Evolutionary conservation across 2,329 filamentous ascomycete species (phyloP).

Genomic region (Cercospora zeae-maydis): DNA sequence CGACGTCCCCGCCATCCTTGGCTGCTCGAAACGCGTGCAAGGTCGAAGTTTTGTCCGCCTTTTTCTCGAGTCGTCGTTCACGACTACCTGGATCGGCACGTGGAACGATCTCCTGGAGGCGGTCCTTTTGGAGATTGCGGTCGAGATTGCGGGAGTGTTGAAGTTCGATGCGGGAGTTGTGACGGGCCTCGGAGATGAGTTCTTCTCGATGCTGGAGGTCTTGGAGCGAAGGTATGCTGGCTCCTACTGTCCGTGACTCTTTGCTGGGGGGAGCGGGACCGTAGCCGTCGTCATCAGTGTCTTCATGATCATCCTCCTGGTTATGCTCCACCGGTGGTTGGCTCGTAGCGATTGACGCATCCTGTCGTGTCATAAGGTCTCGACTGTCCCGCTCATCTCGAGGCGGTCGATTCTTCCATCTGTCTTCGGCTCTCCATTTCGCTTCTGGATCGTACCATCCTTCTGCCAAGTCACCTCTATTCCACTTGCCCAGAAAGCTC

Average conservation of each 20-base stretch:
- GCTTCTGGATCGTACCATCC: slow-evolving; percentile 89
- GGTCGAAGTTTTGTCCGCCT: slow-evolving; percentile 65
- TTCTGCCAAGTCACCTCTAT: slow-evolving; percentile 77
- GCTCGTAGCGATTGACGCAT: slow-evolving; percentile 8
- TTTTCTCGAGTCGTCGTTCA: slow-evolving; percentile 85
- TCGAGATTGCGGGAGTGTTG: slow-evolving; percentile 62
- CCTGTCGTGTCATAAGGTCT: slow-evolving; percentile 3
- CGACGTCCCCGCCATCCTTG: slow-evolving; percentile 60
- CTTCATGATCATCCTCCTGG: slow-evolving; percentile 38
- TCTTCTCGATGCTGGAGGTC: slow-evolving; percentile 65
- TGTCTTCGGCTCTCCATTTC: slow-evolving; percentile 51
- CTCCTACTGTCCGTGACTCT: slow-evolving; percentile 45
- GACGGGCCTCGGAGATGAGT: slow-evolving; percentile 50
- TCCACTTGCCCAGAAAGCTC: slow-evolving; percentile 90
- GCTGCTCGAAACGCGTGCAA: slow-evolving; percentile 68
- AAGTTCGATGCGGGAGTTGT: slow-evolving; percentile 49
- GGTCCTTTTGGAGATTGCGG: slow-evolving; percentile 63
- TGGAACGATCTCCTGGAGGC: slow-evolving; percentile 75
- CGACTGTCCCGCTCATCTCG: background rate
- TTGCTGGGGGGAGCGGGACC: slow-evolving; percentile 50
- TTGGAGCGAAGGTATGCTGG: slow-evolving; percentile 64
- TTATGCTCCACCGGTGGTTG: slow-evolving; percentile 25
- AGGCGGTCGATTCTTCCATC: slow-evolving; percentile 23
- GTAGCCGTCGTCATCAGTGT: slow-evolving; percentile 52
- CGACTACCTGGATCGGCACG: slow-evolving; percentile 78